Evolutionary conservation across 768 basidiomycete species (phyloP), one percentile per base, ranked within the genome.

Genomic region (Crassisporium funariophilum): DNA sequence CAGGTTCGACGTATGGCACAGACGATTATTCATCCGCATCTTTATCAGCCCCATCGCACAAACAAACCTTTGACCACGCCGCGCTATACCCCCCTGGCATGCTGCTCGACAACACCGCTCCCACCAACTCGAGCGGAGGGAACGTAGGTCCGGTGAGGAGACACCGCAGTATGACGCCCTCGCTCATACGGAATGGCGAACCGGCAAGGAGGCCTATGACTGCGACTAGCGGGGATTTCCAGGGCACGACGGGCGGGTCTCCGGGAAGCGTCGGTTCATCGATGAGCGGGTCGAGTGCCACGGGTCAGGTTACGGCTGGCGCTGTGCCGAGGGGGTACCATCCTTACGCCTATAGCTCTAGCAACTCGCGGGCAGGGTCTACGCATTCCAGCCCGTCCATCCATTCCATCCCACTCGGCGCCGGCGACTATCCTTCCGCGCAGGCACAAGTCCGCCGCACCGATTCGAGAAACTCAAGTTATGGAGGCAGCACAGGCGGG

Each of bases 101-200:
- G 54, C 57, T 72, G 5, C 11, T 11, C 11, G n/a, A 31, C 29
- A n/a, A 10, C n/a, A n/a, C 29, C n/a, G 29, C 29, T 5, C 29
- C 10, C n/a, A 52, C 59, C 7, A 56, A 53, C 13, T 38, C 53
- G 4, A 58, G 53, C 44, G 77, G 72, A 10, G 57, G 55, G 41
- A 75, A 73, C 11, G 59, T 76, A n/a, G 84, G 86, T 8, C 84
- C 86, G 8, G 74, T 82, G 36, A 70, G 86, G 41, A 74, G 88
- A 36, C 82, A 88, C 59, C 75, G 88, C 45, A 88, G 86, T 63
- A 87, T 86, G 77, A 91, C 88, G 6, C 88, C 88, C 7, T 82
- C 82, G 0, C 51, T 83, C 21, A 64, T 73, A 36, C 74, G 82
- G 42, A 75, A 68, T 42, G 79, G 74, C 35, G 79, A 79, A 53